phyloP scores from a whole-genome alignment of 345 rosid species.

The Erodium maritimum region DNA sequence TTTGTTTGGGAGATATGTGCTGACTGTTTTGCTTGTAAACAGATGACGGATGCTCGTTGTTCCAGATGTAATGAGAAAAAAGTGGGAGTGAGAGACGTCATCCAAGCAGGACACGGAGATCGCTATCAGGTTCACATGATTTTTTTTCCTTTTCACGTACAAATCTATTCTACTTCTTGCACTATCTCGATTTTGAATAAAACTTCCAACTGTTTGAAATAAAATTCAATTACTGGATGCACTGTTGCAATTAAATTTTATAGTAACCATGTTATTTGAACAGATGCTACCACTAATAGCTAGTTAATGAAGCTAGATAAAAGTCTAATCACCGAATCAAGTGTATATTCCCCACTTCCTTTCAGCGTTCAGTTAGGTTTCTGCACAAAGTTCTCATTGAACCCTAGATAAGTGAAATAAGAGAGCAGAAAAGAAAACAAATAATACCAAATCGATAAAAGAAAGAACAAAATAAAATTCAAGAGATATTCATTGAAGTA shows the following conservation, averaged over 20 bases:
- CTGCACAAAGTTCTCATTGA: not conserved
- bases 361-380: not conserved
- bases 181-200: not conserved
- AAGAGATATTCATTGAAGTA: not conserved
- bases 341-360: not conserved
- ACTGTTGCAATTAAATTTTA: not conserved
- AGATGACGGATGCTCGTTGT: slow-evolving; percentile 67
- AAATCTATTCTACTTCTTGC: not conserved
- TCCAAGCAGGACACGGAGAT: slow-evolving; percentile 93
- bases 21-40: slow-evolving; percentile 12
- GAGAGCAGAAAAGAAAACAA: not conserved
- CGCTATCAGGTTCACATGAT: slow-evolving; percentile 66
- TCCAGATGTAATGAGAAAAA: slow-evolving; percentile 59
- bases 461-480: not conserved
- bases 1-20: not conserved
- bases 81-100: slow-evolving; percentile 82
- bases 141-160: not conserved
- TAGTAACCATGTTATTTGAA: not conserved
- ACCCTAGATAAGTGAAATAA: not conserved
- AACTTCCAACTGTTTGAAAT: not conserved
- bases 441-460: not conserved
- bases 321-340: not conserved
- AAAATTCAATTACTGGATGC: not conserved
- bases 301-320: not conserved
- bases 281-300: not conserved